A percentile compares a stretch with the other conserved stretches of the same genome.
Conservation (phyloP, 2,329 filamentous ascomycete species). For the Colletotrichum ledebouriae region DNA sequence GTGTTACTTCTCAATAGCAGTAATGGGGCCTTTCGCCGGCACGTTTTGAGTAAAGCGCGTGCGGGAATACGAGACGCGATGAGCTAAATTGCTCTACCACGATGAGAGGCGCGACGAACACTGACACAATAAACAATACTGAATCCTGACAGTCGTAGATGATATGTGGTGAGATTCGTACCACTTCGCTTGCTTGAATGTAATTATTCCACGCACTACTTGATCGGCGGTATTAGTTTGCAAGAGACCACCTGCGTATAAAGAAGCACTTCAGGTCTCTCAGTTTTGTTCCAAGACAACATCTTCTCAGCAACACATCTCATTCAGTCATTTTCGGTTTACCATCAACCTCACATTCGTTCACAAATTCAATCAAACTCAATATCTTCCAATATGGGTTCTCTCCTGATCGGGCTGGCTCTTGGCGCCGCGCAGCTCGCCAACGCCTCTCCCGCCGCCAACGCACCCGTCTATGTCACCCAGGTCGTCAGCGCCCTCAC, state of each 20-base stretch:
- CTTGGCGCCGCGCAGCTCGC: conserved; percentile 9
- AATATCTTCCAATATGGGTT: background rate
- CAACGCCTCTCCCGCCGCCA: background rate
- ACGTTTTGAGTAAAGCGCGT: background rate
- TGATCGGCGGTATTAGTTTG: background rate
- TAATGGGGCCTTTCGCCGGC: background rate
- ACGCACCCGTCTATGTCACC: conserved; percentile 43
- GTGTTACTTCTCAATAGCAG: background rate
- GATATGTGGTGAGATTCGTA: conserved; percentile 2
- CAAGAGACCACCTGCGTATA: background rate
- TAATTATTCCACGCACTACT: background rate
- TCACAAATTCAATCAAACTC: background rate
- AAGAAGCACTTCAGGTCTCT: background rate
- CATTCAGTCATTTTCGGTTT: background rate
- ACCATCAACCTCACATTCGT: conserved; percentile 3
- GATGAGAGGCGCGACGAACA: conserved; percentile 1
- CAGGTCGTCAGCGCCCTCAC: conserved; percentile 54
- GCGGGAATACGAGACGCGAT: background rate
- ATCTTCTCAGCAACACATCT: background rate
- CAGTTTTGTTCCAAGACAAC: background rate
- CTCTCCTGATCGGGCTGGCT: background rate
- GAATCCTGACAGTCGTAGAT: background rate
- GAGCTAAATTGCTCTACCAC: background rate
- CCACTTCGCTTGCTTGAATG: conserved; percentile 2
- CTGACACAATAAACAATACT: background rate